A percentile compares a stretch with the other conserved stretches of the same genome.
Conservation (phyloP, 2,329 filamentous ascomycete species). For the Fusarium lateritium region DNA sequence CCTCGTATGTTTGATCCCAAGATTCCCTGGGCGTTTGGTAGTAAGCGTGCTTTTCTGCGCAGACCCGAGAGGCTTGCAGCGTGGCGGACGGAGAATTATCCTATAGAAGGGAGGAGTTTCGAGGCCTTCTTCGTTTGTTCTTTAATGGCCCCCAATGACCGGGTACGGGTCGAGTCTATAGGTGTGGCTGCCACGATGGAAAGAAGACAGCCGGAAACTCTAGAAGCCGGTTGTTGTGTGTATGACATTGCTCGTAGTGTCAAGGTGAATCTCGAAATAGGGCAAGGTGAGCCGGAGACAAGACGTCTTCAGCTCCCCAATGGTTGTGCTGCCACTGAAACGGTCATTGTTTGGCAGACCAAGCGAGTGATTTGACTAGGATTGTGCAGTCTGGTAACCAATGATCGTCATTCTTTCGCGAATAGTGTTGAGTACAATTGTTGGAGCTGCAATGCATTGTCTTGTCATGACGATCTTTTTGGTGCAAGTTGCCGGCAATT, state of each 20-base stretch:
- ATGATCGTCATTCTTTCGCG: slow-evolving; percentile 37
- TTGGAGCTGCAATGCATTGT: slow-evolving; percentile 5
- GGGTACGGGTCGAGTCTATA: not conserved
- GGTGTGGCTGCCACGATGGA: slow-evolving; percentile 28
- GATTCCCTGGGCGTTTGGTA: no score
- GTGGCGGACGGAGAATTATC: slow-evolving; percentile 25
- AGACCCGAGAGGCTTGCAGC: slow-evolving; percentile 28
- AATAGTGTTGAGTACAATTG: slow-evolving; percentile 24
- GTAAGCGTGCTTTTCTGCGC: not conserved
- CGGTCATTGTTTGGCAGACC: slow-evolving; percentile 44
- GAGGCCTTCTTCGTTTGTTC: slow-evolving; percentile 18
- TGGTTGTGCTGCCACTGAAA: slow-evolving; percentile 24
- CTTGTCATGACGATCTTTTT: not conserved
- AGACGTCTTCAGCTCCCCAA: slow-evolving; percentile 11
- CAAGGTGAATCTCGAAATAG: slow-evolving; percentile 2
- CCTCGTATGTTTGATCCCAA: slow-evolving; percentile 52
- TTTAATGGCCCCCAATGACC: not conserved
- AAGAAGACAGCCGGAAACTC: slow-evolving; percentile 3
- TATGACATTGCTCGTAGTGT: slow-evolving; percentile 11
- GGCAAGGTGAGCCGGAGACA: slow-evolving; percentile 25
- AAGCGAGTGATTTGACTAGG: slow-evolving; percentile 44
- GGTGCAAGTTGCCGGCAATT: slow-evolving; percentile 24
- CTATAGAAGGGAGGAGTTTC: slow-evolving; percentile 9
- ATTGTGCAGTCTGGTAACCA: slow-evolving; percentile 40
- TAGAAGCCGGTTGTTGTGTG: not conserved